Base-by-base conservation (phyloP, 768 basidiomycete genomes). In the Naganishia randhawae region DNA sequence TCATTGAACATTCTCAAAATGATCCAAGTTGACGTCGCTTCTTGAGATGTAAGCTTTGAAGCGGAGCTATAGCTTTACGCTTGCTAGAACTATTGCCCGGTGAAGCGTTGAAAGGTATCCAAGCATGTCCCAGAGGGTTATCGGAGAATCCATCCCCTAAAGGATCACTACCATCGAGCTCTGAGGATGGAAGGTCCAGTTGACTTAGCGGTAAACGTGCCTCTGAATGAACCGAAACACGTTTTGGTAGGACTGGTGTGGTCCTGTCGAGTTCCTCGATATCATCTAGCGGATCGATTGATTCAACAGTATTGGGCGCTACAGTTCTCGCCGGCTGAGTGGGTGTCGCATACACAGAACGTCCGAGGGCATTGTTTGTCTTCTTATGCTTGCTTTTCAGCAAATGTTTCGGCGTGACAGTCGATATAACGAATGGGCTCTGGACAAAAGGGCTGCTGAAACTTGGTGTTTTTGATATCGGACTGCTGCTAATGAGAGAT, bases 381-480 rank as follows among this genome's bases (percentile, higher is more conserved):
- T 4, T 3, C 10, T 2, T 27, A 3, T 13, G 57, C 37, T 39
- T 35, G 17, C 2, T 42, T 19, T 42, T 42, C 22, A 41, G 14
- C 22, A 61, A 25, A 22, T 41, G 27, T 14, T 37, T 61, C 33
- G 57, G 57, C 6, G 57, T n/a, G 22, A 61, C 41, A 1, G 57
- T 25, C 6, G 57, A 61, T 19, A 14, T 39, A 0, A 61, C 57
- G 57, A 41, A 14, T 1, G 57, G 57, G 17, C 57, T 61, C 22
- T 61, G 39, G 35, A 61, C 17, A 19, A 61, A 61, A 41, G 57
- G 57, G n/a, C 57, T 61, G 57, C 57, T 61, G 37, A 61, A 61
- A 25, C 37, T 25, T 25, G 37, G 57, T 29, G 27, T 16, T 22
- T 22, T 61, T 2, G 37, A 9, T 25, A 39, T 39, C 37, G 57